A percentile compares a stretch with the other conserved stretches of the same genome.
phyloP scores from a whole-genome alignment of 225 moss, liverwort and hornwort genomes.

The Bryum argenteum region DNA sequence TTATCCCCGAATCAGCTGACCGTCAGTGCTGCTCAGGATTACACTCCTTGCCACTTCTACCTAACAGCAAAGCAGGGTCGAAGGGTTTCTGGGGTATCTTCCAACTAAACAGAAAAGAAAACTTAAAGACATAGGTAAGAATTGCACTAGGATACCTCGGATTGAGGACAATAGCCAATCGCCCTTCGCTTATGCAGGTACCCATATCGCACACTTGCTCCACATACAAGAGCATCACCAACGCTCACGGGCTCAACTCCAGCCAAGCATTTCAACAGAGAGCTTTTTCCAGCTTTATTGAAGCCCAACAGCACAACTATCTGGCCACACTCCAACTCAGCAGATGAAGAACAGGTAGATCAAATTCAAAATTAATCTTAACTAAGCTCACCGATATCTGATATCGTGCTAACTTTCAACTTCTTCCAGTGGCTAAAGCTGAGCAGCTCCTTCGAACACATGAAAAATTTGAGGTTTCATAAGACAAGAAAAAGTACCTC shows the following conservation, averaged over 20 bases:
- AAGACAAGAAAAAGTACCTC: slow-evolving; percentile 55
- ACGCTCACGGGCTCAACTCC: slow-evolving; percentile 65
- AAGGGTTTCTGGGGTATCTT: slow-evolving; percentile 8
- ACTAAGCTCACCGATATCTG: neutral
- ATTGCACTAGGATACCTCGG: slow-evolving; percentile 56
- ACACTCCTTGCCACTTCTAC: neutral
- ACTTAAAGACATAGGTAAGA: slow-evolving; percentile 6
- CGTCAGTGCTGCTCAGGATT: slow-evolving; percentile 17
- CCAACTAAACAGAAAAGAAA: slow-evolving; percentile 8
- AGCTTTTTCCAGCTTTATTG: slow-evolving; percentile 80
- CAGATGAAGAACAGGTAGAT: slow-evolving; percentile 17
- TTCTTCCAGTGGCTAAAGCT: slow-evolving; percentile 4
- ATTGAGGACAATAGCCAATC: slow-evolving; percentile 78
- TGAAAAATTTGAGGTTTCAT: neutral
- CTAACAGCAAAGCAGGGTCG: neutral
- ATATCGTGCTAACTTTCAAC: slow-evolving; percentile 6
- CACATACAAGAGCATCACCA: slow-evolving; percentile 86
- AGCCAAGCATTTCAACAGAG: slow-evolving; percentile 69
- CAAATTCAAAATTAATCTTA: neutral
- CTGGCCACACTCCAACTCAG: slow-evolving; percentile 44
- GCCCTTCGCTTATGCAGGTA: slow-evolving; percentile 60
- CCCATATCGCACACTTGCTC: slow-evolving; percentile 79
- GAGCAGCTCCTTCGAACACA: slow-evolving; percentile 8
- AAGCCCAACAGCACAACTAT: slow-evolving; percentile 83
- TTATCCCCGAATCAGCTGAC: slow-evolving; percentile 1